Base-by-base conservation (phyloP, 148 eudicot species). In the Polygonum aviculare region DNA sequence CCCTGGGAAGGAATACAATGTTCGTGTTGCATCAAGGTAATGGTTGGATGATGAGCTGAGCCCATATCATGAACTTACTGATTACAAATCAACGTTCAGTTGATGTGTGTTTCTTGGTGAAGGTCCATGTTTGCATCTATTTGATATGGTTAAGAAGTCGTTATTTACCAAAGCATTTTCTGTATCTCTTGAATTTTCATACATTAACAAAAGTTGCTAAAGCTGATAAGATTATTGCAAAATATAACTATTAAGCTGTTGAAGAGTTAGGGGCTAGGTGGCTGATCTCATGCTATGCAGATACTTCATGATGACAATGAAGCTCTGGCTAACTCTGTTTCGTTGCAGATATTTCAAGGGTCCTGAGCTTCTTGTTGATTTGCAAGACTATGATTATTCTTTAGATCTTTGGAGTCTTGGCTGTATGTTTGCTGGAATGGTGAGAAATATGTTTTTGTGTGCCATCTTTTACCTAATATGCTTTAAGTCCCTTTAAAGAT, bases 391-490 rank as follows among this genome's bases (percentile, higher is more conserved):
- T 84, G 98, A 95, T 85, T 95, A 95, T 83, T 93, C 99, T 36
- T 86, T 95, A 82, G 99, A 95, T 83, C 80, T 95, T 65, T 95
- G 99, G 99, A 95, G 98, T 82, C 90, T 95, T 69, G 99, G 99
- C 69, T 93, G 98, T 81, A 95, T 95, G 99, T 89, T 95, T 83
- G 99, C 99, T 82, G 99, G 99, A 80, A 93, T 95, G 97, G 99
- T 95, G 54, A 86, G 88, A 72, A 74, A 74, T 49, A 78, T 48
- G 33, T 50, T 14, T n/a, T 3, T 15, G 38, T 40, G 67, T 31
- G 22, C 33, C 55, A 1, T n/a, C 60, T 75, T 26, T 33, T 55
- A 35, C 77, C 52, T 74, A 31, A 50, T 26, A 26, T 74, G 76
- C 31, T 70, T 4, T 15, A 22, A 39, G 47, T 40, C 40, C 31